Evolutionary conservation across 345 rosid genomes (phyloP).

Genomic region (Euphorbia lathyris): DNA sequence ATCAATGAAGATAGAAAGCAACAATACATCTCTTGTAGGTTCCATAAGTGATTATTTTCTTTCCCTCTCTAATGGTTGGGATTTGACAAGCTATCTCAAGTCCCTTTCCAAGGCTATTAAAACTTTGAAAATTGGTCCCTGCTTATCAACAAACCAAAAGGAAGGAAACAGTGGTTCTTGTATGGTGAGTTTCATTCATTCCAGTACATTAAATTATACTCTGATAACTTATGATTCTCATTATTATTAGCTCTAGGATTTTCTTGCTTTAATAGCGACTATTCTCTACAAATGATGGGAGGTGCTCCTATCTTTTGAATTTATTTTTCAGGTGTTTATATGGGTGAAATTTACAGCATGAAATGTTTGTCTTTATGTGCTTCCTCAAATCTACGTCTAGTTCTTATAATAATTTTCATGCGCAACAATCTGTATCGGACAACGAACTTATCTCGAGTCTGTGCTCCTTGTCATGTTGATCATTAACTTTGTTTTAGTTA

Average conservation of each 20-base stretch:
- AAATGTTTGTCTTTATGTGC: background rate
- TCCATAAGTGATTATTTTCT: conserved; percentile 96
- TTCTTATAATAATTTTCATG: background rate
- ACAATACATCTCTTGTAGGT: conserved; percentile 87
- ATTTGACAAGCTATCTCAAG: conserved; percentile 86
- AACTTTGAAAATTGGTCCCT: conserved; percentile 65
- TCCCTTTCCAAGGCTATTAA: conserved; percentile 89
- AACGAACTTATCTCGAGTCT: background rate
- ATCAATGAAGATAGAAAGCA: conserved; percentile 96
- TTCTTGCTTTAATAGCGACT: conserved; percentile 5
- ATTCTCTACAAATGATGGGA: conserved; percentile 6
- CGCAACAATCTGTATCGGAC: background rate
- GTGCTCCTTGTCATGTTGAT: background rate
- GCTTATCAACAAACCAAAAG: conserved; percentile 62
- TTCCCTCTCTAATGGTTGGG: conserved; percentile 98
- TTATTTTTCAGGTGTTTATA: background rate
- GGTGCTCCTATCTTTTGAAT: conserved; percentile 2
- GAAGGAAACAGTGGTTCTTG: conserved; percentile 82
- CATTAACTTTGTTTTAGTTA: background rate
- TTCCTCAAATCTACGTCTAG: conserved; percentile 1
- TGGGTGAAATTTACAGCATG: background rate
- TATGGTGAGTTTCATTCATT: conserved; percentile 45
- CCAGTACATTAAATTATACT: background rate
- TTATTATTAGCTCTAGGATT: background rate
- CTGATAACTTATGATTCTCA: background rate